These are phyloP conservation scores for Arthrinium puccinioides DNA, from an alignment of 2,329 filamentous ascomycete genomes.

Conservation along the genomic window DNA sequence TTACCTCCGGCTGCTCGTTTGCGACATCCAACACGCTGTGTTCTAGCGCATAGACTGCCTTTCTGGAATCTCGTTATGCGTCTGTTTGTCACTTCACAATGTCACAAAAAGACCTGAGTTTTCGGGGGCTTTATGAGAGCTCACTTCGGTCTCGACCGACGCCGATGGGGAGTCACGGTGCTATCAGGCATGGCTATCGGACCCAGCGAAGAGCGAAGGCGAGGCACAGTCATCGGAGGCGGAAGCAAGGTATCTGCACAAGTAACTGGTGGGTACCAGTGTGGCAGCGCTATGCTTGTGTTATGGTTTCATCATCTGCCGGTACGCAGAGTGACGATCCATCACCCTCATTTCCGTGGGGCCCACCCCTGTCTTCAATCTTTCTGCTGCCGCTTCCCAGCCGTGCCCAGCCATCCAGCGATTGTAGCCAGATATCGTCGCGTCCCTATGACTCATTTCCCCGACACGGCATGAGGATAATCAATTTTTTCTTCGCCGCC, in stretches of 20 bases:
- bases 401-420: slow-evolving; percentile 6
- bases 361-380: slow-evolving; percentile 3
- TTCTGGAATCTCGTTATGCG: too few relatives aligned
- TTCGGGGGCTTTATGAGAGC: too few relatives aligned
- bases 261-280: slow-evolving; percentile 5
- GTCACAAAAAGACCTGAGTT: too few relatives aligned
- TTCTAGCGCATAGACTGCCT: too few relatives aligned
- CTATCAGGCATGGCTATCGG: too few relatives aligned
- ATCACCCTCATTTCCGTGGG: slow-evolving; percentile 7
- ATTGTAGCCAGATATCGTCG: slow-evolving; percentile 2
- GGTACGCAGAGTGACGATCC: slow-evolving; percentile 5
- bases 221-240: too few relatives aligned
- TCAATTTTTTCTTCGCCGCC: neutral
- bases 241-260: too few relatives aligned
- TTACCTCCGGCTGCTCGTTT: neutral
- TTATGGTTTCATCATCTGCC: slow-evolving; percentile 9
- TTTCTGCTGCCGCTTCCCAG: slow-evolving; percentile 5
- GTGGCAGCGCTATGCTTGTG: too few relatives aligned
- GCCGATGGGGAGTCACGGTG: too few relatives aligned
- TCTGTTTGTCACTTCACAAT: too few relatives aligned
- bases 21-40: neutral
- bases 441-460: neutral
- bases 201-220: too few relatives aligned
- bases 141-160: too few relatives aligned
- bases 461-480: slow-evolving; percentile 4